phyloP scores from a whole-genome alignment of 2,329 filamentous ascomycete species.

The Passalora sequoiae region DNA sequence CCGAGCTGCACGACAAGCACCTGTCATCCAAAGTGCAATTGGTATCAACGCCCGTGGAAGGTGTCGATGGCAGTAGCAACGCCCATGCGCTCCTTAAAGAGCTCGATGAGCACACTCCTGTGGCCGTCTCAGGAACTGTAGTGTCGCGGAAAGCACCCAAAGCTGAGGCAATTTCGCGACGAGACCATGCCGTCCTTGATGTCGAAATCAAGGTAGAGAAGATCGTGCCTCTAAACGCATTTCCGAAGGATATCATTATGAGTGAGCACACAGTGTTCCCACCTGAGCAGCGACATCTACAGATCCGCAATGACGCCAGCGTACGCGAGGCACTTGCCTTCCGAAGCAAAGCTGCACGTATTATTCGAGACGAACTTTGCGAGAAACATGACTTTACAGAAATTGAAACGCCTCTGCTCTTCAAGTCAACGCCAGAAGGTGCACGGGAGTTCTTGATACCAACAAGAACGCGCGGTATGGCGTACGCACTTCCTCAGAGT shows the following conservation, averaged over 20 bases:
- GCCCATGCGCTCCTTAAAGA: slow-evolving; percentile 24
- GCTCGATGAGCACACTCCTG: slow-evolving; percentile 45
- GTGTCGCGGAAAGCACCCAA: slow-evolving; percentile 36
- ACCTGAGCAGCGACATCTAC: slow-evolving; percentile 71
- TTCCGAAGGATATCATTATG: slow-evolving; percentile 71
- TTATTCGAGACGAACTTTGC: slow-evolving; percentile 52
- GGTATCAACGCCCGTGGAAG: slow-evolving; percentile 28
- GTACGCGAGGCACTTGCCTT: slow-evolving; percentile 66
- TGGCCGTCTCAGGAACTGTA: slow-evolving; percentile 49
- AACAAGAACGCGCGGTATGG: slow-evolving; percentile 66
- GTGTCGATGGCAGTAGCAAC: slow-evolving; percentile 24
- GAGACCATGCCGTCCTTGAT: slow-evolving; percentile 9
- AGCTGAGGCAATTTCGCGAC: neutral
- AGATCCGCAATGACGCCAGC: slow-evolving; percentile 68
- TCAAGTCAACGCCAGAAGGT: slow-evolving; percentile 96
- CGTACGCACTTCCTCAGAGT: slow-evolving; percentile 90
- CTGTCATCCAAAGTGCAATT: slow-evolving; percentile 39
- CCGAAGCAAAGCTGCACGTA: slow-evolving; percentile 56
- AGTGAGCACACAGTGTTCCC: slow-evolving; percentile 69
- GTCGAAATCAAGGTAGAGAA: slow-evolving; percentile 51
- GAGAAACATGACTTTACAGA: slow-evolving; percentile 60
- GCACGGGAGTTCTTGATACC: slow-evolving; percentile 93
- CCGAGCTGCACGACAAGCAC: slow-evolving; percentile 47
- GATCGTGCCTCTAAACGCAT: slow-evolving; percentile 65
- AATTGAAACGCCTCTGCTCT: slow-evolving; percentile 86